Evolutionary conservation across 108 stramenopile species (phyloP).

Genomic region (Cyclotella distinguenda): DNA sequence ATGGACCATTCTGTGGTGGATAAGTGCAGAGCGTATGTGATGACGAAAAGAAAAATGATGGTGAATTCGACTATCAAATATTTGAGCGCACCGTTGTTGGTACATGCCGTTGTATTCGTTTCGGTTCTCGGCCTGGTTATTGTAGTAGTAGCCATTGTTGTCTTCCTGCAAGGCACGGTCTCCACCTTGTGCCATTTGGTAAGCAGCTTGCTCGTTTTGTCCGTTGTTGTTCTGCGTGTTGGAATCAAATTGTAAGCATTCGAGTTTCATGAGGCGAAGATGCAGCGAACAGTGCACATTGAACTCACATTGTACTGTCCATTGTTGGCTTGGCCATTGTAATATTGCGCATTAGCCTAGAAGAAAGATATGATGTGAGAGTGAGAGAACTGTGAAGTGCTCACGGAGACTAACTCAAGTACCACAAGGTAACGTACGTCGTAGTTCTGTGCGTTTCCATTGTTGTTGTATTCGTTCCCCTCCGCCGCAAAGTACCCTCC

Average conservation of each 20-base stretch:
- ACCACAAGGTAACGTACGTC: background rate
- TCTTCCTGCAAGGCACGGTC: constrained; percentile 7
- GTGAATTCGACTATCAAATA: no score
- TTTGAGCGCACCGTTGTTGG: constrained; percentile 18
- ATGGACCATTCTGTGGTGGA: no score
- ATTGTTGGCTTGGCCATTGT: constrained; percentile 11
- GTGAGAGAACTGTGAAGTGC: background rate
- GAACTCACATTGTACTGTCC: no score
- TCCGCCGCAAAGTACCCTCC: constrained; percentile 19
- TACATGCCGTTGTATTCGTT: constrained; percentile 15
- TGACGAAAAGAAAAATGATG: no score
- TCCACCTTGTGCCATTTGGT: constrained; percentile 7
- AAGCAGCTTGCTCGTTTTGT: constrained; percentile 3
- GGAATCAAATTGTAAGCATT: no score
- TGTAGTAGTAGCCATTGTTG: constrained; percentile 8
- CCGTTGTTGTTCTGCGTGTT: constrained; percentile 8
- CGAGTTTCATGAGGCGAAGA: no score
- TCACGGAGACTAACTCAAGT: background rate
- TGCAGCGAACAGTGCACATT: no score
- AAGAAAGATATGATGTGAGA: background rate
- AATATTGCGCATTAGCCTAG: constrained; percentile 8
- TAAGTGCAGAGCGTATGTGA: no score
- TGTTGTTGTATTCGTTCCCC: background rate
- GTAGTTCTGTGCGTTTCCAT: background rate
- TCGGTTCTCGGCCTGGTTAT: constrained; percentile 10